These are phyloP conservation scores for Ramalina peruviana DNA, from an alignment of 495 filamentous ascomycete species.

Conservation along the genomic window DNA sequence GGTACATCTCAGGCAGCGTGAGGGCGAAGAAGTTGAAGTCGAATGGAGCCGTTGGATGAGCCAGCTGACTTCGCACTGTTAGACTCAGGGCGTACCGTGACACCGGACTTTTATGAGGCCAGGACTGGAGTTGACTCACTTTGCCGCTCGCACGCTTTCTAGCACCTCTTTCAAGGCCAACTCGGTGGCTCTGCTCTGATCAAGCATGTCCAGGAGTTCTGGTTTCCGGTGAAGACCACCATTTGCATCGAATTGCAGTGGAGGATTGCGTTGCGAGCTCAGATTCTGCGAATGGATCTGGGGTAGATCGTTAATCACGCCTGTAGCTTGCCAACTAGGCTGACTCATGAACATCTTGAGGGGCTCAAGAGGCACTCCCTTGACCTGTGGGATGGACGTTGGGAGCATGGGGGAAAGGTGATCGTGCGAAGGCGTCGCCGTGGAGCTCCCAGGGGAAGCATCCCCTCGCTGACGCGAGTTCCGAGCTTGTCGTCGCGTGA, in stretches of 20 bases:
- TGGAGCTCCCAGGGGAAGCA: constrained; percentile 19
- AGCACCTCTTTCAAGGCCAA: constrained; percentile 70
- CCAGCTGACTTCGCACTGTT: constrained; percentile 18
- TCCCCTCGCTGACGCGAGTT: constrained; percentile 42
- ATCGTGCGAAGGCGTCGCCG: constrained; percentile 10
- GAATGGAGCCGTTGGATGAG: constrained; percentile 45
- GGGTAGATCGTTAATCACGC: constrained; percentile 66
- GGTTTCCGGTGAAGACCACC: constrained; percentile 13
- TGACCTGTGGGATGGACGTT: constrained; percentile 20
- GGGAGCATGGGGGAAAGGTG: constrained; percentile 6
- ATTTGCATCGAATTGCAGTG: constrained; percentile 15
- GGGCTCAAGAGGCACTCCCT: constrained; percentile 23
- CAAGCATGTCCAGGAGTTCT: constrained; percentile 40
- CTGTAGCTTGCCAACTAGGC: constrained; percentile 64
- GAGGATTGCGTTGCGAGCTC: constrained; percentile 8
- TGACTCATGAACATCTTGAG: constrained; percentile 42
- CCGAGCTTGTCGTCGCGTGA: constrained; percentile 68
- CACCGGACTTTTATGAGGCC: not conserved
- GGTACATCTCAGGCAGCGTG: constrained; percentile 66
- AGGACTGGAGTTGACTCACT: constrained; percentile 34
- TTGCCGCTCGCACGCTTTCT: constrained; percentile 65
- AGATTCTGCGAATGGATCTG: constrained; percentile 23
- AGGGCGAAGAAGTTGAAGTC: constrained; percentile 71
- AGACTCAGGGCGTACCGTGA: not conserved
- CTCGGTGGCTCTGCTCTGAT: constrained; percentile 68